A percentile compares a stretch with the other conserved stretches of the same genome.
These are phyloP conservation scores for Dactylonectria estremocensis DNA, from an alignment of 2,329 filamentous ascomycete species.

Conservation along the genomic window DNA sequence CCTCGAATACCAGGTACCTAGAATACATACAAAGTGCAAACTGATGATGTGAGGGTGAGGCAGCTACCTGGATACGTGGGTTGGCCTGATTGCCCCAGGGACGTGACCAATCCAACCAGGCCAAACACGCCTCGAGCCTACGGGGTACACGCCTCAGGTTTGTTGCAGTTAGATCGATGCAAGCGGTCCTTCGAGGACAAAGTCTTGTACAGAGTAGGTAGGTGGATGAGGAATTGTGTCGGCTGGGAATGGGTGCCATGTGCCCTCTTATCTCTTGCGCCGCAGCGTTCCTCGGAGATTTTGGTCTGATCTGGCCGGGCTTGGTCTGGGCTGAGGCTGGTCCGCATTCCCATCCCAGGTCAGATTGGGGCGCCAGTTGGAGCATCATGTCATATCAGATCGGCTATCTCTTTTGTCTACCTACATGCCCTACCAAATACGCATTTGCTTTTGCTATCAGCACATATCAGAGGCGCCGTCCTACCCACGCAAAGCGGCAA, in stretches of 20 bases:
- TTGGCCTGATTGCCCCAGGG: conserved; percentile 19
- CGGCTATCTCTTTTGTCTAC: not conserved
- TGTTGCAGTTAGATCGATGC: conserved; percentile 9
- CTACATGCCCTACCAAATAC: too few species aligned
- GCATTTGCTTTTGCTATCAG: not conserved
- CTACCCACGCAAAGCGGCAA: not conserved
- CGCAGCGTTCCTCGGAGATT: not conserved
- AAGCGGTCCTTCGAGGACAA: conserved; percentile 14
- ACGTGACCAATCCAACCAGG: not conserved
- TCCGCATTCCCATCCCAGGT: not conserved
- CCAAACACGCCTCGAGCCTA: not conserved
- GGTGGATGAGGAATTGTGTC: not conserved
- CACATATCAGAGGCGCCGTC: not conserved
- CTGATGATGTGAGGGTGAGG: not conserved
- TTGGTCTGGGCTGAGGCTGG: not conserved
- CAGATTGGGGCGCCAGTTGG: not conserved
- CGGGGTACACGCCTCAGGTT: too few species aligned
- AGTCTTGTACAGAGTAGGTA: conserved; percentile 8
- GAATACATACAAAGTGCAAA: not conserved
- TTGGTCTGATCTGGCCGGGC: not conserved
- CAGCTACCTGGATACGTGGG: conserved; percentile 25
- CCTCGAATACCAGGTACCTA: not conserved
- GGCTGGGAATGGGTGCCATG: not conserved
- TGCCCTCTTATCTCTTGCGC: not conserved
- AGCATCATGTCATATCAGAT: not conserved